Percentiles rank a stretch among this genome's conserved stretches.
Evolutionary conservation across 306 rosid genomes (phyloP).

Genomic region (Canavalia ensiformis): DNA sequence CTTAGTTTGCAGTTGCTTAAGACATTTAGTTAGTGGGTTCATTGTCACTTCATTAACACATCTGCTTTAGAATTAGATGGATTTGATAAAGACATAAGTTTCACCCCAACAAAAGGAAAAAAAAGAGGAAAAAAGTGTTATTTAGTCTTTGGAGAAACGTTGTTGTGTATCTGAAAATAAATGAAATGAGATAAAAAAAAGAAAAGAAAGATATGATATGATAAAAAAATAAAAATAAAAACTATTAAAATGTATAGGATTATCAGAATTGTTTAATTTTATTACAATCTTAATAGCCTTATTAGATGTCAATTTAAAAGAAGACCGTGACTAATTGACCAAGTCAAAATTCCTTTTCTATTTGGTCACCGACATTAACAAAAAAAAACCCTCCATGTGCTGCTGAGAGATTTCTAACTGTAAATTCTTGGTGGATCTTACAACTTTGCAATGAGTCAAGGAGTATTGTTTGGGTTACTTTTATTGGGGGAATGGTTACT

Average conservation of each 20-base stretch:
- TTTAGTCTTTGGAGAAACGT: too few relatives aligned
- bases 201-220: too few relatives aligned
- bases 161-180: too few relatives aligned
- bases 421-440: slow-evolving; percentile 1
- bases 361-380: not conserved
- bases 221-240: too few relatives aligned
- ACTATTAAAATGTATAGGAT: too few relatives aligned
- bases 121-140: not conserved
- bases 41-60: slow-evolving; percentile 38
- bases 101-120: not conserved
- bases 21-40: not conserved
- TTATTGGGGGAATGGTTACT: not conserved
- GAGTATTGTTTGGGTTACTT: not conserved
- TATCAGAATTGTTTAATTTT: too few relatives aligned
- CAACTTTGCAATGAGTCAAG: not conserved
- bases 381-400: not conserved
- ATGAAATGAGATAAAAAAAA: too few relatives aligned
- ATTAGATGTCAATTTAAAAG: not conserved
- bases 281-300: not conserved
- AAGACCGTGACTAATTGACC: not conserved
- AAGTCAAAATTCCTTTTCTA: not conserved
- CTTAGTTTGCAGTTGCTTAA: too few relatives aligned
- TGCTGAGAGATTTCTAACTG: slow-evolving; percentile 16
- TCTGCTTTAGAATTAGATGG: slow-evolving; percentile 10
- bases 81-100: not conserved